These are phyloP conservation scores for Leccinum pellstonianum DNA, from an alignment of 768 basidiomycete species.

Conservation along the genomic window DNA sequence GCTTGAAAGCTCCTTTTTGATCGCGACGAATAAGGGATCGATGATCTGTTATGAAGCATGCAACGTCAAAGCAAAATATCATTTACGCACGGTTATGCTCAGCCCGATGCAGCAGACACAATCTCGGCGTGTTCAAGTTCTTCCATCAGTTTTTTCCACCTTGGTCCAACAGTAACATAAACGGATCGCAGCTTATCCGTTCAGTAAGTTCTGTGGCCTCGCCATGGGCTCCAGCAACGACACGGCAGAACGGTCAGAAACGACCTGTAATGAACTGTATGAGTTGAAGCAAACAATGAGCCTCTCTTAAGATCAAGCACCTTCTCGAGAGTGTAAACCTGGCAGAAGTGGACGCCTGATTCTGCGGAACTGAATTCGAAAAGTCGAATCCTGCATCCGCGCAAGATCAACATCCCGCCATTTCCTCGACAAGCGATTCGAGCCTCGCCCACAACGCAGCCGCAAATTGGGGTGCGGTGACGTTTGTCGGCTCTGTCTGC, in stretches of 20 bases:
- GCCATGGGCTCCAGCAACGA: conserved; percentile 73
- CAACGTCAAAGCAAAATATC: neutral
- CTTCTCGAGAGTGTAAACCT: conserved; percentile 96
- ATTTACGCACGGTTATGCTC: conserved; percentile 52
- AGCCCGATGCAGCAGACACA: conserved; percentile 57
- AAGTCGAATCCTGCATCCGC: conserved; percentile 60
- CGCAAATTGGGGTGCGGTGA: conserved; percentile 85
- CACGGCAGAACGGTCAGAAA: conserved; percentile 70
- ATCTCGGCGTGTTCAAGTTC: conserved; percentile 23
- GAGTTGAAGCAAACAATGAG: neutral
- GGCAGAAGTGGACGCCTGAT: neutral
- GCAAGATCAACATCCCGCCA: conserved; percentile 72
- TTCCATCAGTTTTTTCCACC: conserved; percentile 23
- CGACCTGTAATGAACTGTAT: conserved; percentile 44
- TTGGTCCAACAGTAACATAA: conserved; percentile 38
- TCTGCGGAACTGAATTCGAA: neutral
- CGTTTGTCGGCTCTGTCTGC: conserved; percentile 85
- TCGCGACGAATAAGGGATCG: conserved; percentile 61
- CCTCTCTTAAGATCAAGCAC: conserved; percentile 81
- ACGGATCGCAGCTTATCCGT: conserved; percentile 68
- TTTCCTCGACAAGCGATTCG: conserved; percentile 75
- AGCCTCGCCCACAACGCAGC: conserved; percentile 55
- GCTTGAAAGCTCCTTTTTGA: conserved; percentile 78
- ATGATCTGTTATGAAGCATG: conserved; percentile 41
- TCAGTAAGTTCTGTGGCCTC: conserved; percentile 74